A percentile compares a stretch with the other conserved stretches of the same genome.
These are phyloP conservation scores for Phyllosticta citribraziliensis DNA, from an alignment of 2,329 filamentous ascomycete species.

Conservation along the genomic window DNA sequence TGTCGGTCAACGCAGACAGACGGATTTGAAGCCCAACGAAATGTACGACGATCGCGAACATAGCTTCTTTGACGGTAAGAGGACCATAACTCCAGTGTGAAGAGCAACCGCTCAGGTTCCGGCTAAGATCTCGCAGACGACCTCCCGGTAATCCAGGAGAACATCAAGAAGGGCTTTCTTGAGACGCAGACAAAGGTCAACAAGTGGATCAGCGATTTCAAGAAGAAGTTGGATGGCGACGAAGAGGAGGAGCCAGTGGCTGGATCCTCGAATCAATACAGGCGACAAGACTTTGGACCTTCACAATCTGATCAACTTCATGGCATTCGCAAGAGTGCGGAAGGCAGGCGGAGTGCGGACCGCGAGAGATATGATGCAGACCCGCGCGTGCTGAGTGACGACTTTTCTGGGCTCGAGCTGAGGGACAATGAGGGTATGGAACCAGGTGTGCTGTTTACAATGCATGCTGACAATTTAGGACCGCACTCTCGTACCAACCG, in stretches of 20 bases:
- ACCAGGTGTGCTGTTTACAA: not conserved
- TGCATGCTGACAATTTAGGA: slow-evolving; percentile 14
- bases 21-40: slow-evolving; percentile 47
- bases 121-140: slow-evolving; percentile 54
- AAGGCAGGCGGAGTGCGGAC: slow-evolving; percentile 61
- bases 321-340: slow-evolving; percentile 28
- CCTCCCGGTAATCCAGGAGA: slow-evolving; percentile 83
- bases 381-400: slow-evolving; percentile 78
- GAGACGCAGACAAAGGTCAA: slow-evolving; percentile 93
- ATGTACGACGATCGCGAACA: slow-evolving; percentile 54
- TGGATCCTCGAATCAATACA: slow-evolving; percentile 26
- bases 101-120: not conserved
- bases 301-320: slow-evolving; percentile 29
- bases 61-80: slow-evolving; percentile 73
- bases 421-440: slow-evolving; percentile 48
- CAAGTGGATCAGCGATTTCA: slow-evolving; percentile 80
- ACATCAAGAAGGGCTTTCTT: slow-evolving; percentile 84
- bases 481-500: slow-evolving; percentile 49
- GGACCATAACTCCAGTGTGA: not conserved
- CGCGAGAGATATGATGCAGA: slow-evolving; percentile 92
- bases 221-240: slow-evolving; percentile 88
- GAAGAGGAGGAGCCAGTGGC: slow-evolving; percentile 56
- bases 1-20: slow-evolving; percentile 39
- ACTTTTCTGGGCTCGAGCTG: slow-evolving; percentile 63
- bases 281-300: slow-evolving; percentile 28